Evolutionary conservation across 441 rosid species (phyloP).

Genomic region (Melastoma candidum): DNA sequence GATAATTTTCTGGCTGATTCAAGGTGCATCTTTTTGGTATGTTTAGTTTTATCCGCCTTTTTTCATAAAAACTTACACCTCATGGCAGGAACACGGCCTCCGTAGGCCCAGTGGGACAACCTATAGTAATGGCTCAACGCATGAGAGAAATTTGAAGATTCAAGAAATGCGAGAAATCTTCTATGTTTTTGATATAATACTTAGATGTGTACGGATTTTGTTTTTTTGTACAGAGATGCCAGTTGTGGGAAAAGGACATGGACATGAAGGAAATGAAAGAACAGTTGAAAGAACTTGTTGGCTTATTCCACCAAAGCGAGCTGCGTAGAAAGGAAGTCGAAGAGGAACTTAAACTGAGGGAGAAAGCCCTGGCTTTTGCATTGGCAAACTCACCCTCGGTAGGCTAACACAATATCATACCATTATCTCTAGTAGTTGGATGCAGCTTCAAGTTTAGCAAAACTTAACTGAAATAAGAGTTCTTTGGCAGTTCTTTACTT

Average conservation of each 20-base stretch:
- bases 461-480: too few species aligned
- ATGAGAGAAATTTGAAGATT: not conserved
- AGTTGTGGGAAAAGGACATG: conserved; percentile 78
- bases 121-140: too few species aligned
- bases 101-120: too few species aligned
- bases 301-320: conserved; percentile 70
- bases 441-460: too few species aligned
- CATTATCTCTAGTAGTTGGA: too few species aligned
- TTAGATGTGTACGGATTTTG: conserved; percentile 4
- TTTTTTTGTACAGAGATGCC: conserved; percentile 88
- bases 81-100: too few species aligned
- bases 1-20: conserved; percentile 78
- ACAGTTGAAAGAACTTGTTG: conserved; percentile 82
- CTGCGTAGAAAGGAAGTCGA: conserved; percentile 65
- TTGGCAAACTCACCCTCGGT: conserved; percentile 65
- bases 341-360: conserved; percentile 74
- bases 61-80: too few species aligned
- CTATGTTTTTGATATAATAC: conserved; percentile 3
- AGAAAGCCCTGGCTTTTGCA: conserved; percentile 58
- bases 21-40: conserved; percentile 43
- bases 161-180: too few species aligned
- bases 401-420: conserved; percentile 15
- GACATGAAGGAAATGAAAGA: conserved; percentile 94
- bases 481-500: too few species aligned
- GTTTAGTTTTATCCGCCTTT: not conserved